phyloP scores from a whole-genome alignment of 306 rosid species.

The Fragaria ananassa region DNA sequence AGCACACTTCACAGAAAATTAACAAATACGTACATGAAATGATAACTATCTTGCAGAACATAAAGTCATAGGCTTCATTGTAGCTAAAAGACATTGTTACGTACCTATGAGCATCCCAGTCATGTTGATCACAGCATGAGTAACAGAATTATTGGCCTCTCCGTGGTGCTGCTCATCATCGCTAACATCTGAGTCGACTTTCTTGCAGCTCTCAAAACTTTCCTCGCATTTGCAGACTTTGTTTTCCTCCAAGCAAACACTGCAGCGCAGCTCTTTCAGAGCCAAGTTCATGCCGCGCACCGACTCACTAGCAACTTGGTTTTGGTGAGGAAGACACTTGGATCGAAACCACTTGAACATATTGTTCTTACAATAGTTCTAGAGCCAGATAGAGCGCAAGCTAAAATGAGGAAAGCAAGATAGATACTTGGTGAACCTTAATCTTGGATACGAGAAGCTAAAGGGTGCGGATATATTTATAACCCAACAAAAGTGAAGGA shows the following conservation, averaged over 20 bases:
- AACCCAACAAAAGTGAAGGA: not conserved
- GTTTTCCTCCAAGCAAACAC: constrained; percentile 50
- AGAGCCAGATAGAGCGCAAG: not conserved
- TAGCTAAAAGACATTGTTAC: constrained; percentile 18
- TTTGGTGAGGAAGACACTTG: constrained; percentile 21
- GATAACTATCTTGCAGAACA: not conserved
- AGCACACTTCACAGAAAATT: not conserved
- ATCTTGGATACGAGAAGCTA: not conserved
- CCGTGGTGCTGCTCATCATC: constrained; percentile 17
- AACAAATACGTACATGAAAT: not conserved
- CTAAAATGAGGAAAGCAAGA: not conserved
- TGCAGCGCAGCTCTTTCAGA: constrained; percentile 21
- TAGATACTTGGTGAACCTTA: constrained; percentile 13
- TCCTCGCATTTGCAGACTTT: constrained; percentile 33
- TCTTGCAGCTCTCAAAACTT: constrained; percentile 11
- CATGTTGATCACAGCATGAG: constrained; percentile 70
- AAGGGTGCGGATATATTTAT: constrained; percentile 7
- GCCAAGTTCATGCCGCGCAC: constrained; percentile 32
- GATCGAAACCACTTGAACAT: constrained; percentile 34
- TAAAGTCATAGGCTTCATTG: not conserved
- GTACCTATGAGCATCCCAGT: constrained; percentile 78
- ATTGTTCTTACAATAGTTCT: constrained; percentile 1
- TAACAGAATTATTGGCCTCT: constrained; percentile 47
- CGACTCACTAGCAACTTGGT: constrained; percentile 25
- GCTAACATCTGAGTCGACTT: constrained; percentile 10